Evolutionary conservation across 2,329 filamentous ascomycete species (phyloP).

Genomic region (Aspergillus ochraceus): DNA sequence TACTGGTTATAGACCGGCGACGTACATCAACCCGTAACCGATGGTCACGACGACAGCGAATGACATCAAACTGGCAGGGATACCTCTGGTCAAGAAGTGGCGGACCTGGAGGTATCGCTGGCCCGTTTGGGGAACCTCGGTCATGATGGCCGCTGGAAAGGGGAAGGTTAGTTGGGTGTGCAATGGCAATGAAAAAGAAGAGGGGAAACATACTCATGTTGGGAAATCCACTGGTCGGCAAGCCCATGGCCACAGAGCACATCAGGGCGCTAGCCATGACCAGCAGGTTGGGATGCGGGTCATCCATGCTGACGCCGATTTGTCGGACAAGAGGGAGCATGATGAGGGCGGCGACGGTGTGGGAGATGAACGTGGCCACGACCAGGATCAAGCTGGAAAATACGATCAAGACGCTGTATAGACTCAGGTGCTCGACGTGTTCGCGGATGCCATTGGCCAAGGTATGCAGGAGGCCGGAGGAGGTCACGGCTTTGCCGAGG

Average conservation of each 20-base stretch:
- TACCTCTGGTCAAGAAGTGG: constrained; percentile 92
- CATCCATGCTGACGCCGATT: constrained; percentile 79
- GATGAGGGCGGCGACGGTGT: constrained; percentile 94
- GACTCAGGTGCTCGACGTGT: constrained; percentile 71
- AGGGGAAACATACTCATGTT: constrained; percentile 86
- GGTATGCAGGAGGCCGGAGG: constrained; percentile 86
- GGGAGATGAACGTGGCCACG: constrained; percentile 95
- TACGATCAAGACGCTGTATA: constrained; percentile 84
- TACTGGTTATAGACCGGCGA: constrained; percentile 60
- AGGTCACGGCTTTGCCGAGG: constrained; percentile 90
- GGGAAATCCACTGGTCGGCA: constrained; percentile 94
- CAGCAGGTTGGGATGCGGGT: constrained; percentile 89
- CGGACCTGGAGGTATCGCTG: constrained; percentile 88
- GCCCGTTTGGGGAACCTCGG: constrained; percentile 88
- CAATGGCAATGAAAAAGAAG: constrained; percentile 12
- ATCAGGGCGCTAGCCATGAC: constrained; percentile 96
- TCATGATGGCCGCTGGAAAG: constrained; percentile 87
- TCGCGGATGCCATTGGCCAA: constrained; percentile 76
- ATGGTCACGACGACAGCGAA: constrained; percentile 81
- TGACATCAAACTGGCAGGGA: constrained; percentile 81
- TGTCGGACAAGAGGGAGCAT: constrained; percentile 86
- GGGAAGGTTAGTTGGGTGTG: constrained; percentile 11
- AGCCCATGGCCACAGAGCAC: constrained; percentile 95
- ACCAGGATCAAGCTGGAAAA: constrained; percentile 84
- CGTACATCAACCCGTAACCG: constrained; percentile 86